Percentiles rank a stretch among this genome's conserved stretches.
Evolutionary conservation across 108 stramenopile species (phyloP).

Genomic region (Chaetoceros muelleri): DNA sequence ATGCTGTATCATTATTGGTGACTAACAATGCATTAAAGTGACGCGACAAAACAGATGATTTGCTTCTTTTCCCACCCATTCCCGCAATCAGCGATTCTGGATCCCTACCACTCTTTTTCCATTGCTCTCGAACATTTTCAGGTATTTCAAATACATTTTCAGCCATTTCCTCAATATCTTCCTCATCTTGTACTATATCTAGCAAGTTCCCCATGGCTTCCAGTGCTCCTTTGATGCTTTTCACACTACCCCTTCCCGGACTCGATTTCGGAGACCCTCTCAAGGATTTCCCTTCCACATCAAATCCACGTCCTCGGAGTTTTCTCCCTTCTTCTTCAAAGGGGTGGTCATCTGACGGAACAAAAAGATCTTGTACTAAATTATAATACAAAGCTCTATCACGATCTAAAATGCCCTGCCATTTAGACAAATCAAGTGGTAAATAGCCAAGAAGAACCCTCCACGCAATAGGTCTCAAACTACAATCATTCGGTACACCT

Average conservation of each 20-base stretch:
- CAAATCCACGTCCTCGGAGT: background rate
- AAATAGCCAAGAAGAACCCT: constrained; percentile 60
- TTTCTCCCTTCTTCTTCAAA: background rate
- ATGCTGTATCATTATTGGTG: constrained; percentile 5
- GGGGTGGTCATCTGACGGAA: constrained; percentile 5
- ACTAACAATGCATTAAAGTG: constrained; percentile 3
- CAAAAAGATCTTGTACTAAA: constrained; percentile 48
- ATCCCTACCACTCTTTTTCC: constrained; percentile 24
- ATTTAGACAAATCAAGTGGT: constrained; percentile 34
- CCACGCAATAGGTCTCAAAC: constrained; percentile 63
- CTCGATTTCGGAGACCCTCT: background rate
- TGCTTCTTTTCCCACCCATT: constrained; percentile 2
- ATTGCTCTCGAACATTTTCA: constrained; percentile 19
- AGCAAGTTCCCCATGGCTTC: background rate
- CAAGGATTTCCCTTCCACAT: background rate
- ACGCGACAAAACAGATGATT: constrained; percentile 8
- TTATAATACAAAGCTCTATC: constrained; percentile 44
- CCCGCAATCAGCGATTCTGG: background rate
- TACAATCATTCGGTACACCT: constrained; percentile 52
- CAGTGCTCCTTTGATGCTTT: background rate
- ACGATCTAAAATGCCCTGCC: constrained; percentile 29
- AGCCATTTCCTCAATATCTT: background rate
- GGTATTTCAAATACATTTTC: constrained; percentile 6
- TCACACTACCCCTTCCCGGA: background rate
- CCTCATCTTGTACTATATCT: background rate